A percentile compares a stretch with the other conserved stretches of the same genome.
Conservation (phyloP, 495 filamentous ascomycete species). For the Penicillium crystallinum region DNA sequence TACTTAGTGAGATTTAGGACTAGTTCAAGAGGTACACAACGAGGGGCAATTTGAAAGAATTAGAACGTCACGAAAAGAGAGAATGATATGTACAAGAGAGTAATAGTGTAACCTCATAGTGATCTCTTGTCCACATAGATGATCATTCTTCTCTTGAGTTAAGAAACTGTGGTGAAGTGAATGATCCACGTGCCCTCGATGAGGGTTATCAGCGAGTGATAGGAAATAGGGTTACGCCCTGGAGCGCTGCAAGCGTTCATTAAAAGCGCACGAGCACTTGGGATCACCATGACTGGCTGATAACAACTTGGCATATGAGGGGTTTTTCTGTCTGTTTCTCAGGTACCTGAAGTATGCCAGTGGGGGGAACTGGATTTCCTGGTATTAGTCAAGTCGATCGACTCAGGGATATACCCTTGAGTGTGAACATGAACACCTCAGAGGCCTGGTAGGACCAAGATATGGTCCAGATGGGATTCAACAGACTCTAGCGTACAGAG, state of each 20-base stretch:
- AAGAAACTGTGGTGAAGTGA: neutral
- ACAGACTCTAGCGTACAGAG: no score
- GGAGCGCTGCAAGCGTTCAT: slow-evolving; percentile 7
- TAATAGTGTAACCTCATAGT: no score
- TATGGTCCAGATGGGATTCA: no score
- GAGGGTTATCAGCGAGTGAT: slow-evolving; percentile 7
- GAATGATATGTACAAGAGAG: no score
- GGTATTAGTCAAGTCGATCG: neutral
- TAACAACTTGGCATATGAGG: slow-evolving; percentile 9
- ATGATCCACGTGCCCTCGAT: slow-evolving; percentile 3
- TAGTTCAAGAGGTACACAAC: no score
- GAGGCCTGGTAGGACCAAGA: neutral
- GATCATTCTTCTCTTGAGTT: no score
- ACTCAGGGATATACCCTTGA: neutral
- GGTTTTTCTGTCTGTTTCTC: neutral
- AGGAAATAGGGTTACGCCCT: slow-evolving; percentile 11
- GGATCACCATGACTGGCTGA: slow-evolving; percentile 5
- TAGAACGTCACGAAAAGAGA: neutral
- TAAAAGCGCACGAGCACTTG: slow-evolving; percentile 8
- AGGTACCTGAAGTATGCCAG: neutral
- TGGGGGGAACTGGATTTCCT: neutral
- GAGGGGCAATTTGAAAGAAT: neutral
- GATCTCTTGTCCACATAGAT: no score
- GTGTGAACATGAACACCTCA: neutral
- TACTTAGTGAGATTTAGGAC: neutral